phyloP scores from a whole-genome alignment of 108 stramenopile species.

The Stephanodiscus minutulus region DNA sequence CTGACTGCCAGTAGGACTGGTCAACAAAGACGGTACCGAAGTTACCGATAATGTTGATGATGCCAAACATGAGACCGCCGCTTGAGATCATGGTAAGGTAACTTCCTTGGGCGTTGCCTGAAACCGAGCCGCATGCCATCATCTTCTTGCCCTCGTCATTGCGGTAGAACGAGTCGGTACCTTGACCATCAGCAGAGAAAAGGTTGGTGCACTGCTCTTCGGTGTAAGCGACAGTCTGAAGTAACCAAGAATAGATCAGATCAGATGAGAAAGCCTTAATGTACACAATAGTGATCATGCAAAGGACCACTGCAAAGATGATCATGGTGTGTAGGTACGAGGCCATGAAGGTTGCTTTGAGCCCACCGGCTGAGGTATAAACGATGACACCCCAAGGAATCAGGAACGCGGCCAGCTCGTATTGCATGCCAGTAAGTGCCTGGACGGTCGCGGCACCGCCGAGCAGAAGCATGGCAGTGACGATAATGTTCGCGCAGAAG shows the following conservation, averaged over 20 bases:
- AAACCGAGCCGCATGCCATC: constrained; percentile 90
- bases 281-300: constrained; percentile 81
- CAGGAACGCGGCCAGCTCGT: constrained; percentile 80
- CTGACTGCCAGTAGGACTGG: too few relatives aligned
- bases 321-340: constrained; percentile 85
- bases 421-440: constrained; percentile 86
- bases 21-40: too few relatives aligned
- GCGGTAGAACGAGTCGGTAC: constrained; percentile 56
- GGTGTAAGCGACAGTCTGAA: constrained; percentile 56
- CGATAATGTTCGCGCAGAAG: constrained; percentile 79
- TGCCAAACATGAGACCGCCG: too few relatives aligned
- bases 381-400: constrained; percentile 94
- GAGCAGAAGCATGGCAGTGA: constrained; percentile 93
- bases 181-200: constrained; percentile 50
- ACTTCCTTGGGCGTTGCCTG: too few relatives aligned
- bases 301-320: constrained; percentile 79
- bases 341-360: constrained; percentile 92
- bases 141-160: constrained; percentile 44
- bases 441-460: constrained; percentile 92
- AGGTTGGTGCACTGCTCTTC: constrained; percentile 60
- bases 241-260: constrained; percentile 66
- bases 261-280: constrained; percentile 70
- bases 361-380: constrained; percentile 90
- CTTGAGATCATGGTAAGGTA: too few relatives aligned
- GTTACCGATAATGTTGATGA: too few relatives aligned